Evolutionary conservation across 2,329 filamentous ascomycete species (phyloP).

Genomic region (Ophiocordyceps sinensis): DNA sequence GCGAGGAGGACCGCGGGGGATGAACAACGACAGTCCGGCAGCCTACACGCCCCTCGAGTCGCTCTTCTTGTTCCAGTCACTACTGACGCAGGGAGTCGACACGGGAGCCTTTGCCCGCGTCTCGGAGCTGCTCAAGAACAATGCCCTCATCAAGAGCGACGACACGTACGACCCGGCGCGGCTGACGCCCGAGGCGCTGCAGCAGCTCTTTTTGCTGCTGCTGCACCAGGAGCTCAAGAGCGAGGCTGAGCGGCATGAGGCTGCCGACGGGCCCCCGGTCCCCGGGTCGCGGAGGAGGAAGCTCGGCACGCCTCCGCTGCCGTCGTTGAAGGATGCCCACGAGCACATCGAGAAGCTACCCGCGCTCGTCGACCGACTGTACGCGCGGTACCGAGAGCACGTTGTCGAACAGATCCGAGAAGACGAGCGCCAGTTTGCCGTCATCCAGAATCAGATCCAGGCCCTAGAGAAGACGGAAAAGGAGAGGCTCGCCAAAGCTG

Average conservation of each 20-base stretch:
- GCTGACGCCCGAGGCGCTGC: slow-evolving; percentile 63
- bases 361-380: slow-evolving; percentile 56
- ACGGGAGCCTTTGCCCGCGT: slow-evolving; percentile 54
- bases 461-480: slow-evolving; percentile 43
- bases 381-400: slow-evolving; percentile 57
- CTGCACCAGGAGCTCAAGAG: slow-evolving; percentile 56
- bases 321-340: slow-evolving; percentile 50
- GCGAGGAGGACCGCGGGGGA: slow-evolving; percentile 40
- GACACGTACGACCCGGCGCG: slow-evolving; percentile 58
- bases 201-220: slow-evolving; percentile 62
- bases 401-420: slow-evolving; percentile 56
- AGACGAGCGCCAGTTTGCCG: slow-evolving; percentile 54
- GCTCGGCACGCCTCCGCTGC: slow-evolving; percentile 47
- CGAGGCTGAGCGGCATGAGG: slow-evolving; percentile 26
- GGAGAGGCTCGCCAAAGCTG: slow-evolving; percentile 21
- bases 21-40: slow-evolving; percentile 41
- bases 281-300: slow-evolving; percentile 61
- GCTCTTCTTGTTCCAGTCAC: slow-evolving; percentile 69
- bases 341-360: slow-evolving; percentile 56
- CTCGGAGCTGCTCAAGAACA: slow-evolving; percentile 59
- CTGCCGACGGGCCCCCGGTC: slow-evolving; percentile 30
- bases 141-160: slow-evolving; percentile 57
- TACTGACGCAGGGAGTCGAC: slow-evolving; percentile 53
- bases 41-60: slow-evolving; percentile 76
- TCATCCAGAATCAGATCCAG: slow-evolving; percentile 51